phyloP scores from a whole-genome alignment of 139 green algal species.

The Chlamydomonas incerta region DNA sequence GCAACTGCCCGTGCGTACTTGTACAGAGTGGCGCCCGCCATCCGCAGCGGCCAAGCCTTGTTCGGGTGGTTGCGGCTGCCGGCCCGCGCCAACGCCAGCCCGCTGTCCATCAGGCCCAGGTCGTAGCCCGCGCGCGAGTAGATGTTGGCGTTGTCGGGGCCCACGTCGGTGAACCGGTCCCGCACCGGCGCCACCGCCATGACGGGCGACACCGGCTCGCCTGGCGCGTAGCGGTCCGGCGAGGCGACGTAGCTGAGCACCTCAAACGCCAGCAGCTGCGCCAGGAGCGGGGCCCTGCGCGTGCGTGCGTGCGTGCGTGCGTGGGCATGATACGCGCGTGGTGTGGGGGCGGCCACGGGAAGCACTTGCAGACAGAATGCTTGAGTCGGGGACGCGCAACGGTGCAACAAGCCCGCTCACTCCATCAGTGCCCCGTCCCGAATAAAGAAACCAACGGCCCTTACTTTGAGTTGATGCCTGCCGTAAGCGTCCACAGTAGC shows the following conservation, averaged over 20 bases:
- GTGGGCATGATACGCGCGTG: too few species aligned
- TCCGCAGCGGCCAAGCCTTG: not conserved
- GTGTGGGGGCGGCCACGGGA: too few species aligned
- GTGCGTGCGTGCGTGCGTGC: not conserved
- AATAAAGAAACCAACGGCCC: too few species aligned
- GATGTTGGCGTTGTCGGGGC: not conserved
- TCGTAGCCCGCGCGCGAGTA: not conserved
- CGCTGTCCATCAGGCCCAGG: not conserved
- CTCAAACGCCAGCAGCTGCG: not conserved
- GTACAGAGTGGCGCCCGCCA: not conserved
- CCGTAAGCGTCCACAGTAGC: not conserved
- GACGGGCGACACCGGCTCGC: not conserved
- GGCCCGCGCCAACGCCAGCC: not conserved
- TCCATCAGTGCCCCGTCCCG: too few species aligned
- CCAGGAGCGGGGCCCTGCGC: not conserved
- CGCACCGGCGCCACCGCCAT: not conserved
- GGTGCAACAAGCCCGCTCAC: too few species aligned
- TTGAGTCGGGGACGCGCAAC: too few species aligned
- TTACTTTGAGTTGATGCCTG: not conserved
- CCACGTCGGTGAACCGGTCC: not conserved
- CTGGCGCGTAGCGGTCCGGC: not conserved
- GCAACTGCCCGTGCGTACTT: not conserved
- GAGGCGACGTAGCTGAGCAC: slow-evolving; percentile 9
- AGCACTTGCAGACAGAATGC: too few species aligned
- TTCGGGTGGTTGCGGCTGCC: slow-evolving; percentile 16